These are phyloP conservation scores for Viola pubescens DNA, from an alignment of 441 rosid species.

Conservation along the genomic window DNA sequence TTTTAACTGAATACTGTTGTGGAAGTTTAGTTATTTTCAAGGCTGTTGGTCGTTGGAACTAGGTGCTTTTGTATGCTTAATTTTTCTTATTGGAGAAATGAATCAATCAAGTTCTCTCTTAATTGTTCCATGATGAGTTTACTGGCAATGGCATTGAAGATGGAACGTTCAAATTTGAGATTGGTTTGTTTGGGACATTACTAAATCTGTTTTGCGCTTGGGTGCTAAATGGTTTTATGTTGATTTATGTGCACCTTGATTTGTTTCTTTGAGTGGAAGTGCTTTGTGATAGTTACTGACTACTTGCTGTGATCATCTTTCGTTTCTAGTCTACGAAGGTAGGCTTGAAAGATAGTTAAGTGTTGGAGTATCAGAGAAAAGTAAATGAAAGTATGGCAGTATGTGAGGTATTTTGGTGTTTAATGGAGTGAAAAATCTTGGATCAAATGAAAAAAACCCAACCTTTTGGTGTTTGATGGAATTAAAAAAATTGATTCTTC, in stretches of 20 bases:
- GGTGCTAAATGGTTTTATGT: background rate
- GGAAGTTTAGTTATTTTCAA: conserved; percentile 17
- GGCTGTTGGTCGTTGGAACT: conserved; percentile 16
- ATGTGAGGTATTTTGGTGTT: no score
- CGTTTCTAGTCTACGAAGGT: no score
- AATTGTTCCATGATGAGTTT: conserved; percentile 8
- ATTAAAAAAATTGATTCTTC: no score
- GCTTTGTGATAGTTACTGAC: background rate
- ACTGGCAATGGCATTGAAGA: conserved; percentile 2
- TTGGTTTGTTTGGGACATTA: background rate
- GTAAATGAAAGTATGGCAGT: no score
- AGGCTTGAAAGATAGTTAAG: no score
- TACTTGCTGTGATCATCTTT: no score
- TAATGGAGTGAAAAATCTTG: no score
- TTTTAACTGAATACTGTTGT: conserved; percentile 20
- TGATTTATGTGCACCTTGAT: background rate
- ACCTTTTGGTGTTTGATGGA: no score
- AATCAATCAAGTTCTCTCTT: conserved; percentile 10
- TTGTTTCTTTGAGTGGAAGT: background rate
- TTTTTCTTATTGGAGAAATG: conserved; percentile 23
- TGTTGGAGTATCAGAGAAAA: no score
- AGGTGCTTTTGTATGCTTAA: conserved; percentile 8
- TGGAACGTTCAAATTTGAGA: conserved; percentile 6
- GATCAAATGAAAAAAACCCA: no score
- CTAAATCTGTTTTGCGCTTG: background rate